Evolutionary conservation across 345 rosid species (phyloP), one percentile per base, ranked within the genome.

Genomic region (Populus pruinosa): DNA sequence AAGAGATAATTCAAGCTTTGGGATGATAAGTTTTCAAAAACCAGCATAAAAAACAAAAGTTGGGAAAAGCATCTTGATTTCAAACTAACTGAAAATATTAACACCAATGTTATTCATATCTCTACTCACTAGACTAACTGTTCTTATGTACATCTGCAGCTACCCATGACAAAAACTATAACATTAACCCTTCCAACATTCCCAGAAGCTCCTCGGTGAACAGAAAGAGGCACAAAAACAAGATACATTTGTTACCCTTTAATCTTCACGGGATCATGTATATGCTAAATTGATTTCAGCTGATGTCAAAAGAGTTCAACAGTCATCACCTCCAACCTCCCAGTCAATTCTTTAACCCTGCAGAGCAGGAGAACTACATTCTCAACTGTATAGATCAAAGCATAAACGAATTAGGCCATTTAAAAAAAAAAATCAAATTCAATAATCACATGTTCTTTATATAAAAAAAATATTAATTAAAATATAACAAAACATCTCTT

Each of bases 181-280:
- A 74, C 75, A 74, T 63, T 70, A 74, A 69, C 33, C 65, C 36
- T 70, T 70, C 82, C 74, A 70, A 21, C 70, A 43, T 44, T 70
- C 66, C 67, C 61, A 14, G 39, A 35, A 69, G 66, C 55, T 75
- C 78, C 82, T 70, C 65, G 56, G n/a, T 49, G 53, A 50, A 47
- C 33, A 39, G 71, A 75, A 70, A 70, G 63, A 25, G 67, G 75
- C 43, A 80, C 82, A 44, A 39, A 75, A 74, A 61, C 78, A 75
- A 75, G 66, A 69, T 35, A 63, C 56, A 63, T 70, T 63, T 70
- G 73, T 75, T 80, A 75, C 78, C 78, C 75, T 70, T 75, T 75
- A 71, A 38, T 74, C 78, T 65, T 70, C 44, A 80, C 71, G 50
- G 66, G 74, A 62, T 79, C 77, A 74, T 31, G 71, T 23, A 21